Evolutionary conservation across 495 filamentous ascomycete genomes (phyloP).

Genomic region (Penicillium lividum): DNA sequence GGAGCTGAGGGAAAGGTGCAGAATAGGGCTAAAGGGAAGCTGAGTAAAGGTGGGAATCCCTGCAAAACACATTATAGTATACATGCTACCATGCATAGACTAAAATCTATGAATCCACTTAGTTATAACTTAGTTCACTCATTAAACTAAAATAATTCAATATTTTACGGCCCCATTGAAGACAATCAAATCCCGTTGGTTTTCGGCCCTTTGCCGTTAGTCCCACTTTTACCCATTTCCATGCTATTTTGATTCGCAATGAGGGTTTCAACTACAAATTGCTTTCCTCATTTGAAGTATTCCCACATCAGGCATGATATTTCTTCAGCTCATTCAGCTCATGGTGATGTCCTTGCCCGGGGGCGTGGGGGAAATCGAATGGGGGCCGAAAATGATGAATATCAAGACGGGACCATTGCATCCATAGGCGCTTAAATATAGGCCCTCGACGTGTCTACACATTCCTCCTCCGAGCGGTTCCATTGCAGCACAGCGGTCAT

Average conservation of each 20-base stretch:
- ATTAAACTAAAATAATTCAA: background rate
- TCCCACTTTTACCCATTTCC: slow-evolving; percentile 2
- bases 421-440: slow-evolving; percentile 46
- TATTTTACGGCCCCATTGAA: background rate
- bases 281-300: background rate
- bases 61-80: background rate
- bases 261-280: background rate
- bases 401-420: slow-evolving; percentile 24
- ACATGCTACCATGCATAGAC: background rate
- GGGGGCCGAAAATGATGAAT: slow-evolving; percentile 27
- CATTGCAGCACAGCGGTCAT: slow-evolving; percentile 38
- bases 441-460: slow-evolving; percentile 38
- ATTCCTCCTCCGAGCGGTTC: slow-evolving; percentile 27
- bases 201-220: slow-evolving; percentile 9
- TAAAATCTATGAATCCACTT: background rate
- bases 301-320: background rate
- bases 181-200: slow-evolving; percentile 15
- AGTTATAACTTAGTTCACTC: too few species aligned
- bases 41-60: background rate
- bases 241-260: background rate
- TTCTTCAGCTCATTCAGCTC: slow-evolving; percentile 22
- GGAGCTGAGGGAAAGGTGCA: background rate
- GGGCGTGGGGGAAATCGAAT: slow-evolving; percentile 25
- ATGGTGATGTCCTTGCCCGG: background rate
- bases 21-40: background rate